These are phyloP conservation scores for Sarcodon aspratus DNA, from an alignment of 768 basidiomycete species.

Conservation along the genomic window DNA sequence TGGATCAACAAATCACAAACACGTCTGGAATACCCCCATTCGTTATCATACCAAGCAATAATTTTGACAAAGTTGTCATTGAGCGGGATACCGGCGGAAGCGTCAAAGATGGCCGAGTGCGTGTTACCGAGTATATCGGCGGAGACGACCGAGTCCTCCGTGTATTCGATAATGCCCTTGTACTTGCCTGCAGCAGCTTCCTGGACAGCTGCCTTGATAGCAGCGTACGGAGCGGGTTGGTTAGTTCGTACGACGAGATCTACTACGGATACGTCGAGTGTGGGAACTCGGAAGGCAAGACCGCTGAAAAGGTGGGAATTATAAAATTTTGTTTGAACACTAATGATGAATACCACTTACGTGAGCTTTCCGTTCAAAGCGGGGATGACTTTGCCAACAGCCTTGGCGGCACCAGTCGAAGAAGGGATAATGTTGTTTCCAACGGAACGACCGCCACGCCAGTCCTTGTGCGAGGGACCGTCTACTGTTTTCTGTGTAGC, in stretches of 20 bases:
- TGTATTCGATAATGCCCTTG: conserved; percentile 80
- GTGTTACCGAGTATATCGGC: conserved; percentile 81
- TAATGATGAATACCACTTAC: conserved; percentile 30
- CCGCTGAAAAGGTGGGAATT: conserved; percentile 35
- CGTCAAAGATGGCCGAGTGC: conserved; percentile 88
- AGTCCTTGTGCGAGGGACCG: conserved; percentile 91
- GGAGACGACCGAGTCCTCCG: conserved; percentile 87
- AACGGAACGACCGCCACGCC: conserved; percentile 94
- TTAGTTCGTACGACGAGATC: conserved; percentile 91
- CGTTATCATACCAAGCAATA: conserved; percentile 92
- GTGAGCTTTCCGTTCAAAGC: conserved; percentile 95
- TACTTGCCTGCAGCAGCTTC: conserved; percentile 59
- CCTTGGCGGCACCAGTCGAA: conserved; percentile 98
- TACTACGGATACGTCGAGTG: conserved; percentile 93
- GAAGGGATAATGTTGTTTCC: conserved; percentile 99
- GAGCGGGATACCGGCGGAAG: conserved; percentile 83
- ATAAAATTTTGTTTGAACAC: neutral
- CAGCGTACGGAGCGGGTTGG: conserved; percentile 76
- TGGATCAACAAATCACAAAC: conserved; percentile 83
- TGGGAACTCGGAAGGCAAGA: conserved; percentile 96
- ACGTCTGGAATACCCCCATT: conserved; percentile 90
- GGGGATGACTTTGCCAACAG: conserved; percentile 97
- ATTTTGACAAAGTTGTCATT: conserved; percentile 94
- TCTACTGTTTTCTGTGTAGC: conserved; percentile 95
- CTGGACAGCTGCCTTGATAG: conserved; percentile 83